Evolutionary conservation across 2,329 filamentous ascomycete species (phyloP).

Genomic region (Purpureocillium lavendulum): DNA sequence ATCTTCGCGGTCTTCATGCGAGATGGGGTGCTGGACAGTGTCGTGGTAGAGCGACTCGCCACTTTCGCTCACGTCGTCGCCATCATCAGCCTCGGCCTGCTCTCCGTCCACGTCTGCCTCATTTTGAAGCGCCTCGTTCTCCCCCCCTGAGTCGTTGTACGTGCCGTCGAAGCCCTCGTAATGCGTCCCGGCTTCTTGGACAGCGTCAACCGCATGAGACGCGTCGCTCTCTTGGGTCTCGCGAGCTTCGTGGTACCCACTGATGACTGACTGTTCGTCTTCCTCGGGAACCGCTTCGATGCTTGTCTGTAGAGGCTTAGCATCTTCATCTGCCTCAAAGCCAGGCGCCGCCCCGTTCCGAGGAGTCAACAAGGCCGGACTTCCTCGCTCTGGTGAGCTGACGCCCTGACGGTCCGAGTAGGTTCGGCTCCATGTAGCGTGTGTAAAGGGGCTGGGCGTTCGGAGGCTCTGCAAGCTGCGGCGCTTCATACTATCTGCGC

Average conservation of each 20-base stretch:
- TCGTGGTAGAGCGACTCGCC: slow-evolving; percentile 57
- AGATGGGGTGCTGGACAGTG: slow-evolving; percentile 49
- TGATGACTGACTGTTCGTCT: background rate
- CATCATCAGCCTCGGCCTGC: slow-evolving; percentile 7
- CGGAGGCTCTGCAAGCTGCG: slow-evolving; percentile 69
- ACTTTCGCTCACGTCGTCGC: slow-evolving; percentile 48
- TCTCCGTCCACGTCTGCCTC: slow-evolving; percentile 11
- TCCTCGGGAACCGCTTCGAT: slow-evolving; percentile 5
- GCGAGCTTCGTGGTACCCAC: slow-evolving; percentile 1
- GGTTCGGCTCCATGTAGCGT: slow-evolving; percentile 38
- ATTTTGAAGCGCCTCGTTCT: background rate
- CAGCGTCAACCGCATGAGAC: background rate
- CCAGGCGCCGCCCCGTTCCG: background rate
- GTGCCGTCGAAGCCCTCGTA: background rate
- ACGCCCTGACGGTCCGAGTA: slow-evolving; percentile 14
- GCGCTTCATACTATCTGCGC: slow-evolving; percentile 70
- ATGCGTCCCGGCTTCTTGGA: background rate
- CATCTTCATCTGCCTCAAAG: background rate
- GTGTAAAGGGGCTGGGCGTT: slow-evolving; percentile 71
- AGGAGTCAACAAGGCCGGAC: background rate
- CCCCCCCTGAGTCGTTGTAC: background rate
- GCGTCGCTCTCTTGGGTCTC: slow-evolving; percentile 1
- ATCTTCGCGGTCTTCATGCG: slow-evolving; percentile 88
- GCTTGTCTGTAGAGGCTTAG: background rate
- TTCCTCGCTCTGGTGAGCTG: slow-evolving; percentile 10